A percentile compares a stretch with the other conserved stretches of the same genome.
Evolutionary conservation across 78 protist genomes (phyloP).

Genomic region (Dictyostelium capitatum): DNA sequence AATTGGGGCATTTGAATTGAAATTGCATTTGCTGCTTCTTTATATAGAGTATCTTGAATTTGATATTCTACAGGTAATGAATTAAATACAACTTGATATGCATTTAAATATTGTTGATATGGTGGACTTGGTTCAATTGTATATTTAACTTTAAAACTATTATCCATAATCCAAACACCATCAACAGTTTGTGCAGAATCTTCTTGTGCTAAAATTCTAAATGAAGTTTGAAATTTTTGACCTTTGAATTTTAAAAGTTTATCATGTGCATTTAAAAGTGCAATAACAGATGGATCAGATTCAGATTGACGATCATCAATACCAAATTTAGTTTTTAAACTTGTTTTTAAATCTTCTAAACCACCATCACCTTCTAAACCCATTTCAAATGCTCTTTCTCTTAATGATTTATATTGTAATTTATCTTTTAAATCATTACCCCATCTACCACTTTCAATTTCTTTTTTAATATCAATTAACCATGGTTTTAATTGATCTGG

Average conservation of each 20-base stretch:
- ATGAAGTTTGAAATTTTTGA: slow-evolving; percentile 33
- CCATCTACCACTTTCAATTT: slow-evolving; percentile 10
- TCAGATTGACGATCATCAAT: not conserved
- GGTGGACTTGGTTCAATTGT: slow-evolving; percentile 35
- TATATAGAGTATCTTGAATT: slow-evolving; percentile 20
- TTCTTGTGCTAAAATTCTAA: slow-evolving; percentile 44
- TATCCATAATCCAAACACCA: slow-evolving; percentile 48
- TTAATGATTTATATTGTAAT: slow-evolving; percentile 6
- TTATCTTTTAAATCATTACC: not conserved
- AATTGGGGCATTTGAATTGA: slow-evolving; percentile 34
- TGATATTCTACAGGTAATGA: slow-evolving; percentile 15
- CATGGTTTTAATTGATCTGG: not conserved
- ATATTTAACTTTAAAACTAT: slow-evolving; percentile 5
- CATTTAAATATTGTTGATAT: slow-evolving; percentile 18
- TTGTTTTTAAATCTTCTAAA: not conserved
- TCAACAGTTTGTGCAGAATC: not conserved
- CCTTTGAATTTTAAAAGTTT: slow-evolving; percentile 1
- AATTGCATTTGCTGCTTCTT: slow-evolving; percentile 29
- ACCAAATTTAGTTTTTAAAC: not conserved
- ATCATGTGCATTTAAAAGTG: not conserved
- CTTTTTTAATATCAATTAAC: slow-evolving; percentile 35
- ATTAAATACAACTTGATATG: slow-evolving; percentile 25
- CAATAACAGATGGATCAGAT: not conserved
- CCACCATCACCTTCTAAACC: slow-evolving; percentile 34
- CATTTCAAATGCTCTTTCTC: slow-evolving; percentile 52